These are phyloP conservation scores for Kwoniella sp. DNA, from an alignment of 768 basidiomycete genomes.

Conservation along the genomic window DNA sequence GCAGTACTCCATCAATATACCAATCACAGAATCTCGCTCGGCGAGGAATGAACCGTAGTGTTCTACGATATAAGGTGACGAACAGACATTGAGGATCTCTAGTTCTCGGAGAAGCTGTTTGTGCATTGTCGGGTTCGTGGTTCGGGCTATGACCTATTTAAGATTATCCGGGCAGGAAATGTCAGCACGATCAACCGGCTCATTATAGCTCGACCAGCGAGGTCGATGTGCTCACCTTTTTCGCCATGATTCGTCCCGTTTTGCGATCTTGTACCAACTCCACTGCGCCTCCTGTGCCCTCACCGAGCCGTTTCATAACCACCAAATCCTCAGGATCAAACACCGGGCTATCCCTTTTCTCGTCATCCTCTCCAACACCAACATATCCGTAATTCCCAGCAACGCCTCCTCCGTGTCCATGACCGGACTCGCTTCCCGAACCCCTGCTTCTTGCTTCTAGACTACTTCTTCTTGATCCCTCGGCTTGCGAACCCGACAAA, in stretches of 20 bases:
- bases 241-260: constrained; percentile 54
- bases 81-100: constrained; percentile 54
- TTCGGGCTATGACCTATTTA: constrained; percentile 53
- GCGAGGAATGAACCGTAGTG: constrained; percentile 57
- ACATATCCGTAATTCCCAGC: constrained; percentile 3
- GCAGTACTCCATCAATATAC: constrained; percentile 57
- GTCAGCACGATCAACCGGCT: too few species aligned
- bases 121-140: constrained; percentile 56
- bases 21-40: constrained; percentile 52
- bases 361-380: constrained; percentile 4
- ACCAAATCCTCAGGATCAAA: constrained; percentile 46
- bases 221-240: constrained; percentile 54
- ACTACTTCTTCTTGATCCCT: constrained; percentile 31
- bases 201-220: too few species aligned
- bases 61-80: constrained; percentile 55
- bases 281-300: constrained; percentile 56
- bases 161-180: too few species aligned
- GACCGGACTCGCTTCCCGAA: constrained; percentile 4
- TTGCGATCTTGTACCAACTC: constrained; percentile 49
- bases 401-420: constrained; percentile 22
- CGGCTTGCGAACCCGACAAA: constrained; percentile 14
- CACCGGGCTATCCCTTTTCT: constrained; percentile 27
- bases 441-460: constrained; percentile 6
- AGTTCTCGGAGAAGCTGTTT: constrained; percentile 56
- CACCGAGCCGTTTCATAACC: constrained; percentile 48